A percentile compares a stretch with the other conserved stretches of the same genome.
Evolutionary conservation across 805 yeast genomes (phyloP).

Genomic region (Clavispora fructus): DNA sequence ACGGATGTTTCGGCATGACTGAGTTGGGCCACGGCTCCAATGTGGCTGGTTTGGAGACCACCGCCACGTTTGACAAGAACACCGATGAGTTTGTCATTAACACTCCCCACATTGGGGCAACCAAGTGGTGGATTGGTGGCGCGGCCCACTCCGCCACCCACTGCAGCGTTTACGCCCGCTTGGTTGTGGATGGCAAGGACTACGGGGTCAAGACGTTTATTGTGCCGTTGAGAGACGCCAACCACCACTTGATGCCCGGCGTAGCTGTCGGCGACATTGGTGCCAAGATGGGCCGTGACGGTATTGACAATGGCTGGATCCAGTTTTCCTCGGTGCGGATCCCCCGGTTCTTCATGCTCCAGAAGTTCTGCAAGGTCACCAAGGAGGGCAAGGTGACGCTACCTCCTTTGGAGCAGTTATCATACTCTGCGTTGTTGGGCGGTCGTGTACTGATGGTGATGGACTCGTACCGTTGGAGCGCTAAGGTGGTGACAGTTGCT

Average conservation of each 20-base stretch:
- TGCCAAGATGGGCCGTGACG: conserved; percentile 20
- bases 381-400: conserved; percentile 14
- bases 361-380: conserved; percentile 15
- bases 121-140: conserved; percentile 22
- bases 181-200: conserved; percentile 17
- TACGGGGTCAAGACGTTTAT: conserved; percentile 19
- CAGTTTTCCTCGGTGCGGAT: conserved; percentile 17
- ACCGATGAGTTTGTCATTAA: conserved; percentile 17
- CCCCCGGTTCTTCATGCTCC: conserved; percentile 18
- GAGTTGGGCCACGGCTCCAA: conserved; percentile 19
- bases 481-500: conserved; percentile 16
- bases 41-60: conserved; percentile 19
- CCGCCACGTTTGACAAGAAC: conserved; percentile 17
- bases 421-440: conserved; percentile 17
- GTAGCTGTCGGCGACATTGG: conserved; percentile 19
- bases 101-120: conserved; percentile 20
- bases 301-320: conserved; percentile 20
- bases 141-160: conserved; percentile 20
- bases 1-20: conserved; percentile 20
- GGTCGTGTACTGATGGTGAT: conserved; percentile 18
- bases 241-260: conserved; percentile 17
- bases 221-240: conserved; percentile 17
- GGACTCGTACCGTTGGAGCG: conserved; percentile 18
- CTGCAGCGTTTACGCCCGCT: conserved; percentile 15
- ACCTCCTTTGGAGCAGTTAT: conserved; percentile 17